Evolutionary conservation across 1,139 yeast species (phyloP).

Genomic region (Maudiozyma humilis): DNA sequence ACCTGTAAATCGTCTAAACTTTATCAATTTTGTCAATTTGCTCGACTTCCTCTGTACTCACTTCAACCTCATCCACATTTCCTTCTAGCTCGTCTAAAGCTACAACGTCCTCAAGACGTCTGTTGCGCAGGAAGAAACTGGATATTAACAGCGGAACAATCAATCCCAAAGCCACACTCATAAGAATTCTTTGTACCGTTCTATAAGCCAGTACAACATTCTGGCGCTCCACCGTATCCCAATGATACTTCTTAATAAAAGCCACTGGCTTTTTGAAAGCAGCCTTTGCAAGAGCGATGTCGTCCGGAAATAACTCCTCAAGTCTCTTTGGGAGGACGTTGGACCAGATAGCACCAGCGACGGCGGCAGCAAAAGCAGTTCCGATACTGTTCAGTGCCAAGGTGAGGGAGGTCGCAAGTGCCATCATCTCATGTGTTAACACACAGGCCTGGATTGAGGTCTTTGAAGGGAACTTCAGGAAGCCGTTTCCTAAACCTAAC

Average conservation of each 20-base stretch:
- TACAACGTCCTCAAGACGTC: conserved; percentile 3
- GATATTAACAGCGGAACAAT: conserved; percentile 33
- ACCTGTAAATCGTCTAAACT: too few species aligned
- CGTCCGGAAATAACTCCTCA: conserved; percentile 14
- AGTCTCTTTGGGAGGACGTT: conserved; percentile 30
- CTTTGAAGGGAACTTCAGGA: conserved; percentile 57
- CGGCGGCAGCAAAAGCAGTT: conserved; percentile 33
- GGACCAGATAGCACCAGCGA: conserved; percentile 60
- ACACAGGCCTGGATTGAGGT: conserved; percentile 54
- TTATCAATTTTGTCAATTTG: too few species aligned
- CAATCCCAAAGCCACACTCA: conserved; percentile 40
- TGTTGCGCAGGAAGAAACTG: conserved; percentile 28
- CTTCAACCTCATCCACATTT: not conserved
- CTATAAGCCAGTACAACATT: conserved; percentile 49
- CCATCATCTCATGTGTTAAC: conserved; percentile 47
- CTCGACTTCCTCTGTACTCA: too few species aligned
- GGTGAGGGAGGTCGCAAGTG: conserved; percentile 46
- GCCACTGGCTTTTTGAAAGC: conserved; percentile 46
- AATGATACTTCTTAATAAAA: conserved; percentile 38
- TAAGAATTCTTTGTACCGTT: conserved; percentile 46
- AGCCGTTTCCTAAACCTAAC: conserved; percentile 64
- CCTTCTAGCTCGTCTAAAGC: not conserved
- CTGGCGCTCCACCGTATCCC: conserved; percentile 52
- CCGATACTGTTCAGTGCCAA: conserved; percentile 49
- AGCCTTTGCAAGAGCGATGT: conserved; percentile 31